Conservation (phyloP, 305 asterid species). For the Caryopteris hybrid region DNA sequence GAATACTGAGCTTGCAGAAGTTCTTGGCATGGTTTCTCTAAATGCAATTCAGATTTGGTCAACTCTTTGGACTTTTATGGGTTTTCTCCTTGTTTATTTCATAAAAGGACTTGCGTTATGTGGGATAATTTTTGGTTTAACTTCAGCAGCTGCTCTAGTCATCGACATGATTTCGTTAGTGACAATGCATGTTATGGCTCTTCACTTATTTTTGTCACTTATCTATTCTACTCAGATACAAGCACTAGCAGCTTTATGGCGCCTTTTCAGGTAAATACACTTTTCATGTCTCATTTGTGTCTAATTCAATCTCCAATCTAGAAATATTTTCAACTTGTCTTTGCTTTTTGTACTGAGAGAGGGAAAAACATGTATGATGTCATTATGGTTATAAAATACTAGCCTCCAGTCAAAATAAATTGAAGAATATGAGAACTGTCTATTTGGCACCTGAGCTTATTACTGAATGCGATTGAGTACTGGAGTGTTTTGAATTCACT, state of each 20-base stretch:
- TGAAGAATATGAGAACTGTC: background rate
- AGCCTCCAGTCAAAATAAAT: background rate
- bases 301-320: background rate
- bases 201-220: constrained; percentile 68
- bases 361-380: background rate
- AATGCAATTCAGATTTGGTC: constrained; percentile 92
- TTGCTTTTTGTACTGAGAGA: background rate
- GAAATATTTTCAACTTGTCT: background rate
- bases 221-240: constrained; percentile 79
- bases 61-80: constrained; percentile 68
- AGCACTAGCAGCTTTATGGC: constrained; percentile 90
- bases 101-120: constrained; percentile 58
- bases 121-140: constrained; percentile 74
- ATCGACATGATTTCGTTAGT: constrained; percentile 62
- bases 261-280: constrained; percentile 73
- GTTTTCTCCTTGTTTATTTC: constrained; percentile 48
- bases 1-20: constrained; percentile 92
- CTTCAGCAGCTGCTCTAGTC: constrained; percentile 69
- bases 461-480: background rate
- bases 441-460: background rate
- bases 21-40: constrained; percentile 86
- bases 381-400: background rate
- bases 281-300: background rate
- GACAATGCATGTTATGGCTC: constrained; percentile 61
- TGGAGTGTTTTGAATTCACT: background rate